Evolutionary conservation across 2,329 filamentous ascomycete species (phyloP), one percentile per base, ranked within the genome.

Genomic region (Xylariaceae sp.): DNA sequence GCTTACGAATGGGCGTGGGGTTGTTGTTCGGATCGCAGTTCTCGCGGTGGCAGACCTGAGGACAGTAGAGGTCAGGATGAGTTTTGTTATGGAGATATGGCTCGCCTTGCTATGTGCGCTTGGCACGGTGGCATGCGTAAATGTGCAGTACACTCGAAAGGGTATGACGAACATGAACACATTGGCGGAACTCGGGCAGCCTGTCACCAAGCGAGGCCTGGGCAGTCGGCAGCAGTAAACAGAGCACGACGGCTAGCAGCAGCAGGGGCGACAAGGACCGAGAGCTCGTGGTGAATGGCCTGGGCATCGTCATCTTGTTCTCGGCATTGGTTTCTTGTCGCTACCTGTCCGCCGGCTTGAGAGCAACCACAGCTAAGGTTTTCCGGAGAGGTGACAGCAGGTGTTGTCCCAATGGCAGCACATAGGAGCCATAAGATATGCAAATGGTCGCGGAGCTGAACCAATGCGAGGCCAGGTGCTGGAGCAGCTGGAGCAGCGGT

Each of bases 101-200:
- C 39, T n/a, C 30, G 39, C 33, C 45, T 36, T 33, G 12, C 11
- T 22, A 10, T 18, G 14, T 36, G 7, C 6, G 11, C 2, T 36
- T 11, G 39, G 22, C 22, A 7, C 22, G 22, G 22, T 27, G 22
- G 22, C 22, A 27, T 27, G 22, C 22, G 22, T 27, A 27, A 7
- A 5, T 27, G 22, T 27, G 22, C 22, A 27, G 7, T 4, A 27
- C 22, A 27, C 27, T n/a, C 12, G 30, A 11, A 35, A 39, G 32
- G 44, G 41, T 15, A 39, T 46, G 39, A 69, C 73, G 56, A 74
- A 95, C 92, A 76, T 89, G 72, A 46, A 97, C 82, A 67, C 94
- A 99, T 68, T 90, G 77, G 65, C 78, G 80, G 68, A 99, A 99
- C 63, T 95, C 90, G 15, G 89, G 89, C 52, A 96, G 75, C 48